Conservation (phyloP, 495 filamentous ascomycete genomes). For the Aspergillus homomorphus region DNA sequence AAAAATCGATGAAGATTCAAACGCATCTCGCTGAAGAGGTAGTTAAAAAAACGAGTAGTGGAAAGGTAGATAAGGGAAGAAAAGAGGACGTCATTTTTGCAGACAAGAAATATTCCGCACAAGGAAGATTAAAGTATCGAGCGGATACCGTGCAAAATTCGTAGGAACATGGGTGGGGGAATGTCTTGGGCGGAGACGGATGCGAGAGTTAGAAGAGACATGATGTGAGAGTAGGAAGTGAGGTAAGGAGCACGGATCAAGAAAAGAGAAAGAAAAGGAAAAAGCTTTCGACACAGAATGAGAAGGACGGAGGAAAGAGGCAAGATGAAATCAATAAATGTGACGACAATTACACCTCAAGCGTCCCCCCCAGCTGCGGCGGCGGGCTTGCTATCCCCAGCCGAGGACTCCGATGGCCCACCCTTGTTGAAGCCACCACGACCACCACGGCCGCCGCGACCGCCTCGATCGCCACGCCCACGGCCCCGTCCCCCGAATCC, state of each 20-base stretch:
- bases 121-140: slow-evolving; percentile 16
- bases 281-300: slow-evolving; percentile 28
- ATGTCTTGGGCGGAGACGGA: neutral
- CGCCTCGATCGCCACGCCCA: slow-evolving; percentile 34
- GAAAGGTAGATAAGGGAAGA: slow-evolving; percentile 1
- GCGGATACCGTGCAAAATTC: neutral
- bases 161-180: neutral
- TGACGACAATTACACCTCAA: slow-evolving; percentile 30
- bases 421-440: slow-evolving; percentile 58
- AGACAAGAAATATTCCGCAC: neutral
- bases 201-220: slow-evolving; percentile 18
- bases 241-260: neutral
- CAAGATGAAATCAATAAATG: slow-evolving; percentile 17
- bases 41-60: slow-evolving; percentile 9
- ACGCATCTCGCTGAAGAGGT: slow-evolving; percentile 13
- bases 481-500: slow-evolving; percentile 41
- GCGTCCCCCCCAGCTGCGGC: slow-evolving; percentile 42
- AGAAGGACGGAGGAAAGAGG: slow-evolving; percentile 16
- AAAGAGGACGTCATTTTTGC: slow-evolving; percentile 1
- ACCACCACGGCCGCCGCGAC: slow-evolving; percentile 44
- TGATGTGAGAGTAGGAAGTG: too few relatives aligned
- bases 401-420: slow-evolving; percentile 44
- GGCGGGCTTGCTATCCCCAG: slow-evolving; percentile 49
- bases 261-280: slow-evolving; percentile 5
- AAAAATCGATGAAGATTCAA: slow-evolving; percentile 11